Conservation (phyloP, 2,329 filamentous ascomycete species). For the Botrytis squamosa region DNA sequence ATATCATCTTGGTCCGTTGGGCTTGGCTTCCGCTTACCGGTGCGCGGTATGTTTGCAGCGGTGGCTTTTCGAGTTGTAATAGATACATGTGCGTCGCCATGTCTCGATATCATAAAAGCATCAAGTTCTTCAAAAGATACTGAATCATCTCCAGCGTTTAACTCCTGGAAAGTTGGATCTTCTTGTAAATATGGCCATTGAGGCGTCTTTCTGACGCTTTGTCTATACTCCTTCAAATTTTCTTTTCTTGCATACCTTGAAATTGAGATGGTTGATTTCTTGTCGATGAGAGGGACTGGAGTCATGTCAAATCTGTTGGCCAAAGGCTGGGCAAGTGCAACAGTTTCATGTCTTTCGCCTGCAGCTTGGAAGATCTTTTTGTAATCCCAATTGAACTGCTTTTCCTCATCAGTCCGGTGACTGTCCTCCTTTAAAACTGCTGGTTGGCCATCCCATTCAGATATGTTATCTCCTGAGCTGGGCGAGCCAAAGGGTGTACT, state of each 20-base stretch:
- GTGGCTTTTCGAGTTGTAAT: slow-evolving; percentile 7
- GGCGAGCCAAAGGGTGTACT: slow-evolving; percentile 26
- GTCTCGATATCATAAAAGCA: slow-evolving; percentile 31
- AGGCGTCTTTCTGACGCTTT: slow-evolving; percentile 44
- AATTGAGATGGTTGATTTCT: slow-evolving; percentile 45
- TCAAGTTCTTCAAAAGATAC: slow-evolving; percentile 34
- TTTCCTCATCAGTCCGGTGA: slow-evolving; percentile 35
- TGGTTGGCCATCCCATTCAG: slow-evolving; percentile 21
- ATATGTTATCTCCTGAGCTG: slow-evolving; percentile 18
- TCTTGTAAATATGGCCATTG: slow-evolving; percentile 45
- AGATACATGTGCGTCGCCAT: slow-evolving; percentile 18
- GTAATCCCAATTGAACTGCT: slow-evolving; percentile 44
- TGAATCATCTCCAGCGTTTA: slow-evolving; percentile 25
- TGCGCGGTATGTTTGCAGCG: slow-evolving; percentile 23
- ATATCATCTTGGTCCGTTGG: slow-evolving; percentile 27
- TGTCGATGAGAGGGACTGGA: slow-evolving; percentile 47
- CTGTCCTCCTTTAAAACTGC: slow-evolving; percentile 16
- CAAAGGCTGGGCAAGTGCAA: slow-evolving; percentile 49
- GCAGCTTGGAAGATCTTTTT: slow-evolving; percentile 43
- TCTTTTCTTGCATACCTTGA: slow-evolving; percentile 47
- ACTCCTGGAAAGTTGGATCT: slow-evolving; percentile 47
- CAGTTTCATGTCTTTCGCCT: slow-evolving; percentile 41
- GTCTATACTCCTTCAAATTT: slow-evolving; percentile 46
- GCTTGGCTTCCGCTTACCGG: slow-evolving; percentile 31
- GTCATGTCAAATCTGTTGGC: slow-evolving; percentile 46